Percentiles rank a stretch among this genome's conserved stretches.
phyloP scores from a whole-genome alignment of 352 stramenopile species.

The Globisporangium paddicum region DNA sequence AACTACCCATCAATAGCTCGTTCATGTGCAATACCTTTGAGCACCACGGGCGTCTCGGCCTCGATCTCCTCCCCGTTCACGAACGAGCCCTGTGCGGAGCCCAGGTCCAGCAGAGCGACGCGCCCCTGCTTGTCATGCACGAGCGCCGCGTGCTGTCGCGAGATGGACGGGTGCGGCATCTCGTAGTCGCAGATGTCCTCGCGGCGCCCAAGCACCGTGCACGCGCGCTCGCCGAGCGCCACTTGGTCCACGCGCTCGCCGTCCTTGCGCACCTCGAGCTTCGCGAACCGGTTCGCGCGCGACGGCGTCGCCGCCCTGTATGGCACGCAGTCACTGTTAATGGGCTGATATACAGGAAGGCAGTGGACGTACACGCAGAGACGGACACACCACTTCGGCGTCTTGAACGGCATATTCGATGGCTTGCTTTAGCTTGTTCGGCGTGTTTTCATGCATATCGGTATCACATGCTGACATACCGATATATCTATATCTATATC shows the following conservation, averaged over 20 bases:
- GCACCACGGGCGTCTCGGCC: constrained; percentile 29
- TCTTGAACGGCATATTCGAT: constrained; percentile 1
- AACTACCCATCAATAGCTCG: background rate
- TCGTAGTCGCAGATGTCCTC: constrained; percentile 67
- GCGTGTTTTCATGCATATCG: no score
- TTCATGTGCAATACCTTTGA: constrained; percentile 24
- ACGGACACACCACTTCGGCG: constrained; percentile 1
- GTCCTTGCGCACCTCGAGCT: constrained; percentile 52
- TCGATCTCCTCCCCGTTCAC: constrained; percentile 67
- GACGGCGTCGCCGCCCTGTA: constrained; percentile 46
- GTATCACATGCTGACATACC: no score
- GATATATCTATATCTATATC: no score
- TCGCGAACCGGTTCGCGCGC: constrained; percentile 34
- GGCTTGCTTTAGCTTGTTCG: no score
- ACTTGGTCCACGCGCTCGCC: constrained; percentile 38
- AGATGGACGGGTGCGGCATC: constrained; percentile 79
- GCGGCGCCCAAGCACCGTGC: constrained; percentile 73
- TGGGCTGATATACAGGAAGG: background rate
- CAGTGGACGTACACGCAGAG: background rate
- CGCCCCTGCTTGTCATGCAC: constrained; percentile 53
- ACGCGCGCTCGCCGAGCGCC: constrained; percentile 42
- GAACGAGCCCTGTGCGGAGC: constrained; percentile 82
- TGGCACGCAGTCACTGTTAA: background rate
- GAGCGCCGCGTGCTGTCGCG: constrained; percentile 71
- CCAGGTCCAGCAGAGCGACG: constrained; percentile 68